Evolutionary conservation across 2,329 filamentous ascomycete genomes (phyloP), one percentile per base, ranked within the genome.

Genomic region (Lachnellula occidentalis): DNA sequence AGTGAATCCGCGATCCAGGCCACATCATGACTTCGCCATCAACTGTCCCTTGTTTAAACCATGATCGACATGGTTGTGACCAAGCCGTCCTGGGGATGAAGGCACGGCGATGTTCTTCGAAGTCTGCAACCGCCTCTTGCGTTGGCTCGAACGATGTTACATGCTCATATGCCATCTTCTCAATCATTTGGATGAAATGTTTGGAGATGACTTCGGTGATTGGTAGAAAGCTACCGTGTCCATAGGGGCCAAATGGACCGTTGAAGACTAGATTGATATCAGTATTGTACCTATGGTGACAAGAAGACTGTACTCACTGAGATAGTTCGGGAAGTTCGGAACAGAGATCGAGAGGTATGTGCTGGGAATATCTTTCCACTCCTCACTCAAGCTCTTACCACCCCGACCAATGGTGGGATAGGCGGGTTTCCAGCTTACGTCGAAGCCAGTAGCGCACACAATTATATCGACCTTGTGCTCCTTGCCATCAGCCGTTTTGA

Each of bases 1-100:
- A 79, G 50, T 79, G 76, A 51, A 79, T 70, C 0, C 72, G 74
- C 1, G 70, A 73, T 1, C 77, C 77, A 1, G 77, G 76, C 74
- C 74, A 79, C 6, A 79, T 69, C 8, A 53, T 54, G 5, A 61
- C 54, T 34, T 53, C 47, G 34, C 58, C 58, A 22, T 59, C 49
- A 9, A 42, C 42, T 11, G 34, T 57, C 6, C 58, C 58, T 50
- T 62, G 55, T 42, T 62, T 62, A 51, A 53, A 61, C 61, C 61
- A 70, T 27, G 64, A 62, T 34, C 60, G 52, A 27, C 63, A 63
- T 12, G 54, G 45, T 5, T 50, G 49, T 3, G 41, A 37, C 55
- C 63, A 69, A 11, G 61, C 64, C 2, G 62, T 65, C n/a, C 53
- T 47, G 11, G 49, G 39, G 69, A 78, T 74, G 50, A 66, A 58